Base-by-base conservation (phyloP, 768 basidiomycete species). In the Suillus subalutaceus region DNA sequence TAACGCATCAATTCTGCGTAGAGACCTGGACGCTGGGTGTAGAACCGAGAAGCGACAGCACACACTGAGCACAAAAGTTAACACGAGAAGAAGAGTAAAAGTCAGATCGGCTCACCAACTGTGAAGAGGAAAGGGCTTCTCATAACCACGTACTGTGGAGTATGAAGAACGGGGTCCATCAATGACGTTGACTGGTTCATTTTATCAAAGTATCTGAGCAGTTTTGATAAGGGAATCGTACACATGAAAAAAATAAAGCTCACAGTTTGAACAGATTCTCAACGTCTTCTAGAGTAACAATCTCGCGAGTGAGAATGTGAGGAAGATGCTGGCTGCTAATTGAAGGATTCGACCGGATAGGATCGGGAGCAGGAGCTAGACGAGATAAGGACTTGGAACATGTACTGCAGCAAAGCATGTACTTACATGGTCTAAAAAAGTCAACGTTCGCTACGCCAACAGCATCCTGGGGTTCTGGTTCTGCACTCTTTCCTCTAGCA, bases 81-180 rank as follows among this genome's bases (percentile, higher is more conserved):
- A 62, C 46, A 63, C 50, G 5, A 55, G 53, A 57, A 4, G 13
- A 40, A 58, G 30, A 63, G 8, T n/a, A n/a, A 18, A 40, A 7
- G 18, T 35, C 40, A 60, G 18, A n/a, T 18, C 56, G 69, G 87
- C 88, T 85, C 71, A 94, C 92, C 86, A 65, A 94, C 93, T 40
- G 96, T 96, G 78, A 97, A 95, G 44, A 98, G 77, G 81, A 97
- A 97, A 3, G 95, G 93, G 71, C 91, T 93, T 26, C 96, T 87
- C 77, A 88, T 88, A 69, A 88, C 90, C 2, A 92, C 92, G 68
- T 83, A 85, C 63, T 90, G 90, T 6, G 94, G 90, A 0, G 93
- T 95, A 73, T 98, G 96, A 26, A 97, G 83, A 40, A 85, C 84
- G 12, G 91, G 90, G 70, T 96, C 95, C 26, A 97, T 80, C 32